Evolutionary conservation across 192 early-diverging fungal genomes (phyloP), one percentile per base, ranked within the genome.

Genomic region (Entrophospora sp.): DNA sequence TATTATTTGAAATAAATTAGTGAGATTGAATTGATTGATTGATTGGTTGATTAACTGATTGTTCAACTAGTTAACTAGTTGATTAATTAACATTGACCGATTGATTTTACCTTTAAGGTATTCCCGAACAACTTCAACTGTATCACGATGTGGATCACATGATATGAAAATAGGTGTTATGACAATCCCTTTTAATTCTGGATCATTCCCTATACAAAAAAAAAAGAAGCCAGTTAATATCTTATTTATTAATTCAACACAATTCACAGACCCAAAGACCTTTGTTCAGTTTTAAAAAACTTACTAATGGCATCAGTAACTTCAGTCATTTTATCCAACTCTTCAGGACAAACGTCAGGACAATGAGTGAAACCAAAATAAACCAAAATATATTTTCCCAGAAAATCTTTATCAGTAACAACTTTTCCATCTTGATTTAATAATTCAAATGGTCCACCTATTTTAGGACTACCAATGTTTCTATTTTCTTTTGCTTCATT

Each of bases 311-410:
- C 76, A 14, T 95, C 90, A 20, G 92, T 80, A 12, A 94, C 91
- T 44, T 89, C 83, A 5, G 91, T 87, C 84, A 99, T 97, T 78
- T 95, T 97, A 74, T 99, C 95, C 40, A 99, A 79, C 75, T 99
- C 96, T 67, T 97, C 96, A 4, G 97, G 97, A 46, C 97, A 99
- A 51, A 99, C 93, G 78, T 99, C 97, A 1, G 97, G 97, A 72
- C 97, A 99, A 74, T 97, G 91, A 30, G 94, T 96, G 79, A 97
- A 99, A n/a, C 97, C 97, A 85, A 99, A 99, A 77, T 99, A 99
- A 6, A 97, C 75, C 61, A 99, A 75, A 76, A 87, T 84, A 71
- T 85, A 97, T 37, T 86, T 87, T 27, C 93, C 97, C 24, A 78
- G 78, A 69, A 91, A 91, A 60, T 89, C 82, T 52, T 87, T 75